Evolutionary conservation across 805 yeast species (phyloP), one percentile per base, ranked within the genome.

Genomic region (Deakozyma indianensis): DNA sequence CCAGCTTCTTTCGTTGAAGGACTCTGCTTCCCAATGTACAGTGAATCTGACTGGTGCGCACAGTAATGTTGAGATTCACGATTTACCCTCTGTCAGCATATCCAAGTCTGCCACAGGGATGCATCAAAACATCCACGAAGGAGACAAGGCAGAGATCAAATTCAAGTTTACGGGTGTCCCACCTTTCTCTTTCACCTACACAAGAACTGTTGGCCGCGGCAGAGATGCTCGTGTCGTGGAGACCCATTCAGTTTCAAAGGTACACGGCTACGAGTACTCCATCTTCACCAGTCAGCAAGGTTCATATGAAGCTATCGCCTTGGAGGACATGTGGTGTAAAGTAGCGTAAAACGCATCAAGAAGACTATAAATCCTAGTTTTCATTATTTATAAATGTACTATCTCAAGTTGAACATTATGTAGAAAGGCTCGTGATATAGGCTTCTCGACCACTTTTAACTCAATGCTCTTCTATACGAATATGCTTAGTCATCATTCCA

Each of bases 251-350:
- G 78, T 77, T 23, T 57, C 69, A 21, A 80, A 81, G 51, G 84
- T 92, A 41, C 66, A 74, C 63, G 80, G 74, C 1, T 66, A 77
- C 56, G 83, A 79, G 54, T 78, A 85, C 58, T 71, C 77, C 45
- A 80, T 84, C 4, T 66, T 71, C 56, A 90, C 95, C 1, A 82
- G 84, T 53, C 65, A 85, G 51, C 96, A 88, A 60, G 99, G 99
- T 41, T 81, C 85, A 2, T 92, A 92, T 58, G 95, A 88, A 62
- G 96, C 96, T 3, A 74, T 86, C 41, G 87, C 81, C 57, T 77
- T 92, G n/a, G 75, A 76, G 41, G 99, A 92, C 64, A 81, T 83
- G 5, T 82, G 67, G 62, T 92, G 99, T 69, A 44, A 56, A 28
- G 45, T 48, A 16, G 35, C 50, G n/a, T 27, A 29, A 25, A 20